phyloP scores from a whole-genome alignment of 208 protist species.

The Wallacemonas sp. region DNA sequence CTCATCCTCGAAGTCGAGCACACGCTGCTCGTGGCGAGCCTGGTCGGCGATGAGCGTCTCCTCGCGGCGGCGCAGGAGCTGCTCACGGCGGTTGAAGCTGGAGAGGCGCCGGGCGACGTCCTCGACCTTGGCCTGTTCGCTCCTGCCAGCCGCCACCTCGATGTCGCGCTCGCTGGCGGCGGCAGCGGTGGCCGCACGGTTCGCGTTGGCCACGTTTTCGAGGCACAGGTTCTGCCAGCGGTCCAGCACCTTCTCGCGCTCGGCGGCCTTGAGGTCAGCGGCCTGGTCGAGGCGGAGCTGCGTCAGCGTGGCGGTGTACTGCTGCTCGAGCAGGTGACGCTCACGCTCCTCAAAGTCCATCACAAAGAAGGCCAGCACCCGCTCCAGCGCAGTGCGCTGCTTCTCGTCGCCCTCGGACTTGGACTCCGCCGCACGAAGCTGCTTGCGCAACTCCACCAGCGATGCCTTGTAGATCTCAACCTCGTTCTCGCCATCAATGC shows the following conservation, averaged over 20 bases:
- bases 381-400: slow-evolving; percentile 10
- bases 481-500: slow-evolving; percentile 15
- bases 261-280: slow-evolving; percentile 30
- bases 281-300: slow-evolving; percentile 32
- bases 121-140: slow-evolving; percentile 17
- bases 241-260: slow-evolving; percentile 22
- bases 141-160: not conserved
- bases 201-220: slow-evolving; percentile 21
- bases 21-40: slow-evolving; percentile 34
- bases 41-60: slow-evolving; percentile 42
- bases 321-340: slow-evolving; percentile 45
- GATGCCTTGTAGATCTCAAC: slow-evolving; percentile 8
- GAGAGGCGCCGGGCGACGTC: slow-evolving; percentile 28
- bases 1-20: slow-evolving; percentile 35
- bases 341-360: slow-evolving; percentile 36
- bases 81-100: slow-evolving; percentile 27
- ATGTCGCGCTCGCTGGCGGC: not conserved
- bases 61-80: slow-evolving; percentile 31
- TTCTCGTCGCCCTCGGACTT: not conserved
- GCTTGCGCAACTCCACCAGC: slow-evolving; percentile 13
- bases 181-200: not conserved
- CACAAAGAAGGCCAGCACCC: slow-evolving; percentile 16
- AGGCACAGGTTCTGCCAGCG: slow-evolving; percentile 46
- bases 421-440: slow-evolving; percentile 11
- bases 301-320: slow-evolving; percentile 28